These are phyloP conservation scores for Coemansia sp. DNA, from an alignment of 192 early-diverging fungal genomes.

Conservation along the genomic window DNA sequence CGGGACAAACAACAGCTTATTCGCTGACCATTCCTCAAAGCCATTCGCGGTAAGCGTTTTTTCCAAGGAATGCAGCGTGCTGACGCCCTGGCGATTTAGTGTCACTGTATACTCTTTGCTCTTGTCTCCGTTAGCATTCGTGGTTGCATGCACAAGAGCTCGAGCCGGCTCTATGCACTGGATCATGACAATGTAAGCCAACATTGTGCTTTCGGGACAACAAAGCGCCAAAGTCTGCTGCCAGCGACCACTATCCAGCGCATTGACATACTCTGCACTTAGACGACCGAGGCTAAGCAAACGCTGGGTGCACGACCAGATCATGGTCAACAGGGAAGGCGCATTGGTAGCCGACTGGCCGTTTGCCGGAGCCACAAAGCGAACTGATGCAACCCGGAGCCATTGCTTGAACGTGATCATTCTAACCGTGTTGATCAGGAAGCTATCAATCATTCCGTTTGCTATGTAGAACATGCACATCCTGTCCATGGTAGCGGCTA, in stretches of 20 bases:
- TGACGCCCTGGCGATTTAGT: conserved; percentile 27
- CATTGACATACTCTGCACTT: neutral
- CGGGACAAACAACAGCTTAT: conserved; percentile 27
- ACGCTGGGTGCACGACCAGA: conserved; percentile 29
- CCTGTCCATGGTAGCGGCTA: conserved; percentile 18
- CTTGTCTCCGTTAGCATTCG: neutral
- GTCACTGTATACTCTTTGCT: neutral
- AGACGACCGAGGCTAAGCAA: neutral
- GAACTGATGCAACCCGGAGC: conserved; percentile 14
- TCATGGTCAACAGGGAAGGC: conserved; percentile 13
- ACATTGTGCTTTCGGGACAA: conserved; percentile 16
- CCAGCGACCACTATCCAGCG: conserved; percentile 15
- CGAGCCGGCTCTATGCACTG: conserved; percentile 23
- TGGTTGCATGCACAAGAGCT: conserved; percentile 1
- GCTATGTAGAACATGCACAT: conserved; percentile 6
- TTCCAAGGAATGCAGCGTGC: conserved; percentile 16
- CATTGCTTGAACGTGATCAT: conserved; percentile 18
- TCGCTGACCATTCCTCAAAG: conserved; percentile 8
- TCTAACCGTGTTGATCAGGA: conserved; percentile 4
- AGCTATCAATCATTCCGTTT: neutral
- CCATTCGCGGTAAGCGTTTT: conserved; percentile 15
- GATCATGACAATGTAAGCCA: conserved; percentile 23
- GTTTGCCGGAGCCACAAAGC: neutral
- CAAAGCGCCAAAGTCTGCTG: conserved; percentile 30
- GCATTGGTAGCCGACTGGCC: neutral